These are phyloP conservation scores for Cyberlindnera nakhonratchasimensis DNA, from an alignment of 805 yeast genomes.

Conservation along the genomic window DNA sequence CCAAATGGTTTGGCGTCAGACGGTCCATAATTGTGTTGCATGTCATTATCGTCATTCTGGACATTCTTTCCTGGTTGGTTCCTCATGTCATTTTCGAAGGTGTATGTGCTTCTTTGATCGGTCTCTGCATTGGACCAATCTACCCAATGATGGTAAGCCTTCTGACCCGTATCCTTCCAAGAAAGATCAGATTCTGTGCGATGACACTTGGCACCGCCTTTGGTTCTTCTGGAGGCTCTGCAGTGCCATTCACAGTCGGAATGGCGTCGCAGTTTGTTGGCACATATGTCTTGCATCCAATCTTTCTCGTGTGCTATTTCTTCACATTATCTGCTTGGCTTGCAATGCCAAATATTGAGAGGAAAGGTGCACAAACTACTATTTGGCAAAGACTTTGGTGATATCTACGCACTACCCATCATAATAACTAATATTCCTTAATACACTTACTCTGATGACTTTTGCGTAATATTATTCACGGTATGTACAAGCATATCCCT, in stretches of 20 bases:
- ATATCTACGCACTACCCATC: no score
- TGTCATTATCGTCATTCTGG: slow-evolving; percentile 35
- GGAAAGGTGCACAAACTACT: slow-evolving; percentile 21
- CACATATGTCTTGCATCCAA: slow-evolving; percentile 48
- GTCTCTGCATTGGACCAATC: slow-evolving; percentile 55
- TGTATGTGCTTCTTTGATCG: slow-evolving; percentile 43
- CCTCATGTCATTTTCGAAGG: slow-evolving; percentile 44
- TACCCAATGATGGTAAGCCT: slow-evolving; percentile 50
- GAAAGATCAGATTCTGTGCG: slow-evolving; percentile 48
- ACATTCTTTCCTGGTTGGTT: slow-evolving; percentile 46
- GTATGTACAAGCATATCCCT: not conserved
- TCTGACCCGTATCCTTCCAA: slow-evolving; percentile 43
- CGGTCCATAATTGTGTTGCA: slow-evolving; percentile 39
- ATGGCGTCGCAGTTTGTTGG: slow-evolving; percentile 43
- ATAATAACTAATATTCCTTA: no score
- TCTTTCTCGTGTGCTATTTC: slow-evolving; percentile 37
- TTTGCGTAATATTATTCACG: no score
- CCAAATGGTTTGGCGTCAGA: slow-evolving; percentile 41
- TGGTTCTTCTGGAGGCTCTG: slow-evolving; percentile 57
- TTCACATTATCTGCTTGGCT: slow-evolving; percentile 39
- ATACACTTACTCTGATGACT: no score
- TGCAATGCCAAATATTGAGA: slow-evolving; percentile 42
- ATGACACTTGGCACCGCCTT: slow-evolving; percentile 51
- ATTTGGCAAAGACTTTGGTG: slow-evolving; percentile 27
- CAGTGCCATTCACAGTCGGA: slow-evolving; percentile 52